These are phyloP conservation scores for Fusarium robinianum DNA, from an alignment of 2,329 filamentous ascomycete species.

Conservation along the genomic window DNA sequence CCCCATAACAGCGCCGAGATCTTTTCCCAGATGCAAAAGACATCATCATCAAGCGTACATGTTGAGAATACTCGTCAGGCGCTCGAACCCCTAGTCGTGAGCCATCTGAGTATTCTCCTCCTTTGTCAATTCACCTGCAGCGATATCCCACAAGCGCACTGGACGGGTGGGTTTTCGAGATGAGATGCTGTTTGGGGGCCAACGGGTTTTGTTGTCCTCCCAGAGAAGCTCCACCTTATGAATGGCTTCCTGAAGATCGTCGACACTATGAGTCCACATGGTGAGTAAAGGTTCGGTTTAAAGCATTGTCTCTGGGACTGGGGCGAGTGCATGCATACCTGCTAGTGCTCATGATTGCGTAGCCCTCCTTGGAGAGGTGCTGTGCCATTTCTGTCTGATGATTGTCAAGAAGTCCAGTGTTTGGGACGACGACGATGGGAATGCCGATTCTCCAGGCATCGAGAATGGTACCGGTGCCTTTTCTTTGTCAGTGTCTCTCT, in stretches of 20 bases:
- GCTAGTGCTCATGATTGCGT: slow-evolving; percentile 72
- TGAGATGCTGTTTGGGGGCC: slow-evolving; percentile 39
- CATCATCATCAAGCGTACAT: background rate
- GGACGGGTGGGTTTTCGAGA: slow-evolving; percentile 17
- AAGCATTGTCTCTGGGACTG: background rate
- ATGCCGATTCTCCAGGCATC: slow-evolving; percentile 75
- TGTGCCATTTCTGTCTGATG: slow-evolving; percentile 88
- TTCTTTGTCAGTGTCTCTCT: slow-evolving; percentile 12
- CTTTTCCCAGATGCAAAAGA: no score
- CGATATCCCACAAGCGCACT: slow-evolving; percentile 45
- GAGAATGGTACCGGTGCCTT: slow-evolving; percentile 88
- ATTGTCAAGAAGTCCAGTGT: slow-evolving; percentile 79
- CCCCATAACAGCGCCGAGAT: no score
- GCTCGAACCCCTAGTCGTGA: slow-evolving; percentile 43
- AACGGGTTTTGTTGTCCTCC: slow-evolving; percentile 44
- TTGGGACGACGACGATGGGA: slow-evolving; percentile 88
- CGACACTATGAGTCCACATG: slow-evolving; percentile 23
- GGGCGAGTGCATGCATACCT: slow-evolving; percentile 53
- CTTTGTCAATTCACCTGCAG: slow-evolving; percentile 38
- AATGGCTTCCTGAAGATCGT: slow-evolving; percentile 44
- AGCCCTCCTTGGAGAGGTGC: slow-evolving; percentile 73
- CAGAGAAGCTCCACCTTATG: slow-evolving; percentile 44
- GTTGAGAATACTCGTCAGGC: slow-evolving; percentile 8
- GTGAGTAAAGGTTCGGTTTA: slow-evolving; percentile 3
- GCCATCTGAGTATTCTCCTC: slow-evolving; percentile 47